These are phyloP conservation scores for Neurospora sp. DNA, from an alignment of 495 filamentous ascomycete genomes.

Conservation along the genomic window DNA sequence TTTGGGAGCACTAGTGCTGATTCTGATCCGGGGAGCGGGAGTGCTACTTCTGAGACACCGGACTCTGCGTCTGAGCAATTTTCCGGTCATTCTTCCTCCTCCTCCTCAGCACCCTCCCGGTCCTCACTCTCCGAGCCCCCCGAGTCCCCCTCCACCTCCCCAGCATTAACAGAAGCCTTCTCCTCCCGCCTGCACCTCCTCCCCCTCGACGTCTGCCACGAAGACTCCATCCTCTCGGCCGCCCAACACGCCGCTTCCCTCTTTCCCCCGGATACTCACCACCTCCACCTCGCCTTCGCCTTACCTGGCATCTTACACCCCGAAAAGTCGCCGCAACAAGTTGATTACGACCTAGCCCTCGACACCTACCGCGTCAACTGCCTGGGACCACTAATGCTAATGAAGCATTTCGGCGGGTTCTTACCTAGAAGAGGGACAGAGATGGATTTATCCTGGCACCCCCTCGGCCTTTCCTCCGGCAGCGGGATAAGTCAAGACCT, in stretches of 20 bases:
- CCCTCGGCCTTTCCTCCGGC: neutral
- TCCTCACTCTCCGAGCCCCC: slow-evolving; percentile 46
- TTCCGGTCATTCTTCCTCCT: neutral
- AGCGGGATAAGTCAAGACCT: neutral
- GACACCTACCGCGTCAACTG: slow-evolving; percentile 59
- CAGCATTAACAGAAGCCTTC: too few species aligned
- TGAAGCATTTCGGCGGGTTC: slow-evolving; percentile 62
- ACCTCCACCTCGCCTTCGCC: slow-evolving; percentile 60
- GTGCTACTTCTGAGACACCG: neutral
- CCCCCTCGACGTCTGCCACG: slow-evolving; percentile 32
- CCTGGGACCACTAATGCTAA: slow-evolving; percentile 62
- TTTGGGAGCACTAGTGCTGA: too few species aligned
- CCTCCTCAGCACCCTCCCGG: neutral
- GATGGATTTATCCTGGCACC: neutral
- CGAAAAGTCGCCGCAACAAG: slow-evolving; percentile 58
- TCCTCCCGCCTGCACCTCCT: slow-evolving; percentile 18
- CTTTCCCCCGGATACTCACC: slow-evolving; percentile 39
- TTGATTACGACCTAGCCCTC: slow-evolving; percentile 46
- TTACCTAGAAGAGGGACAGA: slow-evolving; percentile 44
- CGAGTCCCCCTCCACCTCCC: too few species aligned
- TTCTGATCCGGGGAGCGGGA: too few species aligned
- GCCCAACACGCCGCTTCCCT: slow-evolving; percentile 26
- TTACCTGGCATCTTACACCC: slow-evolving; percentile 65
- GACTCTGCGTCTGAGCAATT: neutral
- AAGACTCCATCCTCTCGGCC: slow-evolving; percentile 36